Base-by-base conservation (phyloP, 2,329 filamentous ascomycete species). In the Claviceps fusiformis region DNA sequence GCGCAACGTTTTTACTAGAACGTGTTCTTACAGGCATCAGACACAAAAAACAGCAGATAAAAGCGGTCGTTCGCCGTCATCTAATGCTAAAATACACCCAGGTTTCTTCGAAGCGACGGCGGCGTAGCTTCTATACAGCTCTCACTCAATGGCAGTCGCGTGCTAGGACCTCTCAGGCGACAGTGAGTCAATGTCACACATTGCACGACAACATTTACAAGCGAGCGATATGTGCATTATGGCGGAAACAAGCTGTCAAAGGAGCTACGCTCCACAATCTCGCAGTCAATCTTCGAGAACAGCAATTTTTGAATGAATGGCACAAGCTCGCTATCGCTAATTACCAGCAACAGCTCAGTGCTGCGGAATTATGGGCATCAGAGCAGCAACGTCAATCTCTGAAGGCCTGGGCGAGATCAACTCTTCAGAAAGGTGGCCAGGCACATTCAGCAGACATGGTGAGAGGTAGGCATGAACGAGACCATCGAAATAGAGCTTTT, bases 331-430 rank as follows among this genome's bases (percentile, higher is more conserved):
- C 64, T 2, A 47, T 50, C 8, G 57, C 59, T 27, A 56, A 67
- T 5, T 59, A 62, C 52, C 58, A 65, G 24, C 62, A 55, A 50
- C 58, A 65, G 7, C 56, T 61, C 19, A 57, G 64, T 33, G 64
- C 67, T 37, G 65, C 63, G 63, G 61, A 65, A n/a, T 39, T 64
- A n/a, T 70, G 67, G 67, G 61, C 64, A 48, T 44, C 56, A 13
- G 64, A 63, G 52, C 64, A 64, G 52, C 67, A 70, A 54, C 66
- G 63, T 8, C 64, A 68, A 24, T 64, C 59, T 52, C 53, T 71
- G 24, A 71, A 71, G 54, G 57, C 57, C 9, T 72, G 70, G 70
- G 68, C 69, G 1, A 71, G 68, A 47, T 65, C 67, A 19, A 63
- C 68, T 11, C 52, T 72, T 33, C 70, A 70, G 52, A 65, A 64